Evolutionary conservation across 257 asterid genomes (phyloP), one percentile per base, ranked within the genome.

Genomic region (Paulownia fortunei): DNA sequence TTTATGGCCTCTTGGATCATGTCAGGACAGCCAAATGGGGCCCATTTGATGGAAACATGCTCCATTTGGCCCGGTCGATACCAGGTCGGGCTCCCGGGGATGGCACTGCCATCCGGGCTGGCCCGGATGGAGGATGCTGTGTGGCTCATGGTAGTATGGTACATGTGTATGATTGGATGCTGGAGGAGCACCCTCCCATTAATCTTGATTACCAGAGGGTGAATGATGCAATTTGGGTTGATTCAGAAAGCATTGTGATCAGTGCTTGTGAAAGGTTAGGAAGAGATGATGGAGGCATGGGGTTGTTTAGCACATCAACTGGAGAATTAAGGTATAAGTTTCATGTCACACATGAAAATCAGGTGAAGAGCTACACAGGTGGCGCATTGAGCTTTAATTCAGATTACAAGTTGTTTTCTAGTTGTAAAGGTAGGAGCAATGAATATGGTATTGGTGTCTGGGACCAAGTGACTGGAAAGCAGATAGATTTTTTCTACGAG

Each of bases 81-180:
- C 81, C 84, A 0, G 98, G 98, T 8, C 85, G 80, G 76, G 98
- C 98, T 2, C 98, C 98, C 0, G 98, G 98, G 0, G 97, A 94
- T 6, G 97, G 97, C 0, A 94, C 98, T 0, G 98, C 97, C 69
- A 94, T 94, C 27, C 86, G 98, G 67, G 98, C 97, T 0, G 93
- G 97, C 0, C 97, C 97, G 0, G 97, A 89, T 69, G 98, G 98
- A 1, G 97, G 98, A 3, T 92, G 97, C 65, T 94, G 98, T 55
- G 98, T 94, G 54, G 98, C 97, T 9, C 97, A 94, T 61, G 98
- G 98, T 1, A 88, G 96, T 69, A 84, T 94, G 93, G 98, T 94
- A 49, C 98, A 94, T 69, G 96, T 94, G 30, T 94, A 94, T 72
- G 97, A 92, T 72, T 94, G 98, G 98, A 92, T 87, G 93, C 70